Conservation (phyloP, 1,284 basidiomycete species). For the Fomes fomentarius region DNA sequence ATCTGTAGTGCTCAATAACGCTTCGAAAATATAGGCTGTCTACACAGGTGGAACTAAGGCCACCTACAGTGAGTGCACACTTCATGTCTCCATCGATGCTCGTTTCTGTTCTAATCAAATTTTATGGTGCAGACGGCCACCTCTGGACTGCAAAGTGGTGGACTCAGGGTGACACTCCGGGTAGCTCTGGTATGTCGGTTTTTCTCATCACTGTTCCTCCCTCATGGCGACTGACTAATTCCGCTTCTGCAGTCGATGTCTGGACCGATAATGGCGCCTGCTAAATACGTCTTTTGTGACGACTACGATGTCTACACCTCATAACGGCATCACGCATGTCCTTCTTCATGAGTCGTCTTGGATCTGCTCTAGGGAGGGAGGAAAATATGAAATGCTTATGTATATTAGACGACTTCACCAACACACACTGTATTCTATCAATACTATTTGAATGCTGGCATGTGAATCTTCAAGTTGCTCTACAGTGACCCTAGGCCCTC, state of each 20-base stretch:
- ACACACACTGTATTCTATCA: no score
- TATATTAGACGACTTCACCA: no score
- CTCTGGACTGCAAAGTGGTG: conserved; percentile 71
- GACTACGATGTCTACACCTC: no score
- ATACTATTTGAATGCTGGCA: no score
- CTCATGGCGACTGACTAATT: not conserved
- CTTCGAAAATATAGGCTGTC: conserved; percentile 26
- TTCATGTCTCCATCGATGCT: not conserved
- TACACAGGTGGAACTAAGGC: conserved; percentile 55
- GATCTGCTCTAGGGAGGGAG: no score
- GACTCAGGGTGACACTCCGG: conserved; percentile 59
- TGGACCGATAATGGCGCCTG: conserved; percentile 65
- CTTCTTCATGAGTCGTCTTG: no score
- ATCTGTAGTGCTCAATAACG: not conserved
- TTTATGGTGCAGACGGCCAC: conserved; percentile 41
- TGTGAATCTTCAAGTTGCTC: no score
- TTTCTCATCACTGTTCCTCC: conserved; percentile 16
- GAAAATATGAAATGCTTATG: no score
- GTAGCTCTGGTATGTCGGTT: conserved; percentile 42
- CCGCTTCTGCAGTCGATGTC: conserved; percentile 41
- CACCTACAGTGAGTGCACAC: conserved; percentile 48
- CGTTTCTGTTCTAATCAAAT: conserved; percentile 10
- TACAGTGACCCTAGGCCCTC: no score
- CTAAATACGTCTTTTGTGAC: conserved; percentile 16
- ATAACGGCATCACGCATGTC: no score